Evolutionary conservation across 2,329 filamentous ascomycete species (phyloP), one percentile per base, ranked within the genome.

Genomic region (Meredithiella fracta): DNA sequence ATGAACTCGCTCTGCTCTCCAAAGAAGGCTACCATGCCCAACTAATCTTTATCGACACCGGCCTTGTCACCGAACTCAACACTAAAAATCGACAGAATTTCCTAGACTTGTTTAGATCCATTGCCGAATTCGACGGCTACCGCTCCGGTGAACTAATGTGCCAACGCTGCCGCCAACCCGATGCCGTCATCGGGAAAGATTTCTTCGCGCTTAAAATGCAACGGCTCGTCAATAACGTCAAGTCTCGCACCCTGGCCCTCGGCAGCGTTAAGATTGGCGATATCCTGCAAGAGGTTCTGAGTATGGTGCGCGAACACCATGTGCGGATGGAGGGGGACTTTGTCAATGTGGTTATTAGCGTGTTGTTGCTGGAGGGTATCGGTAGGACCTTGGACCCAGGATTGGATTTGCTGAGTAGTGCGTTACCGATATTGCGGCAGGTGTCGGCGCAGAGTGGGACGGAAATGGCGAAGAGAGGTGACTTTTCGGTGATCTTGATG

Each of bases 151-250:
- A 94, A 60, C 75, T 98, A 42, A 98, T 98, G 92, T 91, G 94
- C 59, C 87, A 95, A 67, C 82, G 92, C 47, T 97, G 90, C 65
- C 83, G 91, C 15, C 90, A 95, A 65, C 92, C 92, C 0, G 85
- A 92, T 47, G 86, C 86, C 1, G 92, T 98, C 1, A 75, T 95
- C 22, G 86, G 96, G 61, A 72, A 84, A 58, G 91, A 98, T 61
- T 78, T 97, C 0, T 98, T 97, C 65, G 89, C 91, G 0, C 73
- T 97, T 58, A 88, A 89, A 66, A 97, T 98, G 91, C 90, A 98
- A 68, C 90, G 97, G 69, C 77, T 98, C 3, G 88, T 98, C 1
- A 72, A 97, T 0, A 80, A 83, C 26, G 89, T 98, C 62, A 97
- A 97, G 73, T 86, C 83, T 61, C 78, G 83, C 44, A 98, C 92